Percentiles rank a stretch among this genome's conserved stretches.
Evolutionary conservation across 2,329 filamentous ascomycete species (phyloP).

Genomic region (Ceratocystiopsis minuta): DNA sequence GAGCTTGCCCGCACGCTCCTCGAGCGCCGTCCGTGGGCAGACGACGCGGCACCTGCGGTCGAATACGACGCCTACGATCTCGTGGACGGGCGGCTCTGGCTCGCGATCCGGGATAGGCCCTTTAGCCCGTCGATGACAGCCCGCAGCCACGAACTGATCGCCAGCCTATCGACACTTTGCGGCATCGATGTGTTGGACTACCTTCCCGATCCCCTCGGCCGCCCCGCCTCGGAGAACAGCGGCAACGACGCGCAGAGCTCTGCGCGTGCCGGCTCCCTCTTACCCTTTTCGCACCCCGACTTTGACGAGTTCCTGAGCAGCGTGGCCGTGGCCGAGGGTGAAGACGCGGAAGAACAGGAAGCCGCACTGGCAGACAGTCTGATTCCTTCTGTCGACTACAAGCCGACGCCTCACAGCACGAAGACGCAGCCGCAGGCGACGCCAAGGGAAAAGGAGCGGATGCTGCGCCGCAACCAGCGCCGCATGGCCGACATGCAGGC

Average conservation of each 20-base stretch:
- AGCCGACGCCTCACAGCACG: no score
- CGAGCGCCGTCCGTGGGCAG: not conserved
- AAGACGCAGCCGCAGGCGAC: no score
- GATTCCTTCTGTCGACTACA: not conserved
- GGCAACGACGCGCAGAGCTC: no score
- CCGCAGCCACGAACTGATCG: no score
- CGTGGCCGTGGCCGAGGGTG: conserved; percentile 18
- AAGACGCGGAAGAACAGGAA: no score
- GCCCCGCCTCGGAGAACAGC: no score
- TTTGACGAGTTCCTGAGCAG: conserved; percentile 27
- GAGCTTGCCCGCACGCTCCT: not conserved
- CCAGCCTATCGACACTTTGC: not conserved
- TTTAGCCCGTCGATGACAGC: not conserved
- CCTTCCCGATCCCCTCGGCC: not conserved
- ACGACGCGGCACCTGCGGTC: not conserved
- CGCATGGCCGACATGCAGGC: conserved; percentile 49
- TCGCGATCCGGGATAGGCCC: not conserved
- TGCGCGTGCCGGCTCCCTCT: conserved; percentile 12
- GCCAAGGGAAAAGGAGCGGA: no score
- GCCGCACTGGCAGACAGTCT: no score
- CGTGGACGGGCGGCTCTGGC: conserved; percentile 11
- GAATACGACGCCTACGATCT: conserved; percentile 11
- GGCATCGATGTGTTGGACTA: not conserved
- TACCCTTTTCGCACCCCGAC: conserved; percentile 28
- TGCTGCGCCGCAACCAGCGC: conserved; percentile 29